Evolutionary conservation across 768 basidiomycete species (phyloP).

Genomic region (Mycena olivaceomarginata): DNA sequence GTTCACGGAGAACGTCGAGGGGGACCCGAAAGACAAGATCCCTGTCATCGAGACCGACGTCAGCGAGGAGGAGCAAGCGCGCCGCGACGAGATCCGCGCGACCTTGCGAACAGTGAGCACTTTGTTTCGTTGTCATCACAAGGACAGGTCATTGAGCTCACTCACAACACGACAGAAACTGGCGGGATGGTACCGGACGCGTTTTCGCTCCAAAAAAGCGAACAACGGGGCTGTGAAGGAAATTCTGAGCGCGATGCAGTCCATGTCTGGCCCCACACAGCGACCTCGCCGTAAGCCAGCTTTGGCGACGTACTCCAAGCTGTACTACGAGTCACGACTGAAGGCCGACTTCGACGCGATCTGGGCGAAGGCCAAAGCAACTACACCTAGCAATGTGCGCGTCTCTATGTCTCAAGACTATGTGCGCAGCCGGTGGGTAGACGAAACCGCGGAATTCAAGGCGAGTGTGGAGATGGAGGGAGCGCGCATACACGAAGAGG

Average conservation of each 20-base stretch:
- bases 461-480: background rate
- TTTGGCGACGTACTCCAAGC: background rate
- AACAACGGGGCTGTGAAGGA: background rate
- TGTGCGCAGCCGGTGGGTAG: background rate
- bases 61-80: no score
- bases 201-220: constrained; percentile 8
- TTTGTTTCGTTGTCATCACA: no score
- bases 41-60: background rate
- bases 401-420: background rate
- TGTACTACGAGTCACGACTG: background rate
- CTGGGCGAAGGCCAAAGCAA: background rate
- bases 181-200: constrained; percentile 22
- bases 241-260: constrained; percentile 14
- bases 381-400: background rate
- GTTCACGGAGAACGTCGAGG: background rate
- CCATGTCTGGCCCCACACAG: background rate
- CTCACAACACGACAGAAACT: constrained; percentile 30
- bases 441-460: background rate
- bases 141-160: background rate
- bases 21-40: background rate
- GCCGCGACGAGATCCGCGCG: no score
- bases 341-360: background rate
- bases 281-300: constrained; percentile 25
- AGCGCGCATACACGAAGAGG: background rate
- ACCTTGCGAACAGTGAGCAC: no score